These are phyloP conservation scores for Kappamyces sp. DNA, from an alignment of 192 early-diverging fungal species.

Conservation along the genomic window DNA sequence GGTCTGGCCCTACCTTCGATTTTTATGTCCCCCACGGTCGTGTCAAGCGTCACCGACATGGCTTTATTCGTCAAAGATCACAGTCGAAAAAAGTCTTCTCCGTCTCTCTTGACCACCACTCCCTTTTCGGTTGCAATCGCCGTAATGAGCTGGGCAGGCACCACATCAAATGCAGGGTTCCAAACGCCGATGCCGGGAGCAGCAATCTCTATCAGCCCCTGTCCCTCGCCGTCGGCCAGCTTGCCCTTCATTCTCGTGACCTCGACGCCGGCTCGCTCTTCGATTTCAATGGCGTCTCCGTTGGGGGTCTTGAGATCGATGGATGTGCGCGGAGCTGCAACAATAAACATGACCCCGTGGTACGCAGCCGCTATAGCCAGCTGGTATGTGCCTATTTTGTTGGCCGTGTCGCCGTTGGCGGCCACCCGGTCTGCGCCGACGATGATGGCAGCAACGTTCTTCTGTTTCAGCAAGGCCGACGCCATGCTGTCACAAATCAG, in stretches of 20 bases:
- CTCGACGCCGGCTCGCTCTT: slow-evolving; percentile 68
- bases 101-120: slow-evolving; percentile 49
- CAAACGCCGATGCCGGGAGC: slow-evolving; percentile 83
- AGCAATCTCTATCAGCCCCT: slow-evolving; percentile 63
- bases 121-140: slow-evolving; percentile 91
- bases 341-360: slow-evolving; percentile 83
- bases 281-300: slow-evolving; percentile 81
- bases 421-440: slow-evolving; percentile 95
- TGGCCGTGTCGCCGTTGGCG: slow-evolving; percentile 94
- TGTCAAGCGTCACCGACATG: slow-evolving; percentile 76
- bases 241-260: slow-evolving; percentile 61
- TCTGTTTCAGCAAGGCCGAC: slow-evolving; percentile 65
- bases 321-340: slow-evolving; percentile 91
- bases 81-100: slow-evolving; percentile 26
- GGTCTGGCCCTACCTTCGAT: slow-evolving; percentile 49
- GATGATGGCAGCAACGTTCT: slow-evolving; percentile 74
- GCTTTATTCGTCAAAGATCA: too few relatives aligned
- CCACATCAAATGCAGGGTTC: slow-evolving; percentile 96
- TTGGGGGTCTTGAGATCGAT: slow-evolving; percentile 69
- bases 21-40: slow-evolving; percentile 89
- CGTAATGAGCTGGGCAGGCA: slow-evolving; percentile 77
- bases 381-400: slow-evolving; percentile 99
- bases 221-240: slow-evolving; percentile 36
- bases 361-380: slow-evolving; percentile 83
- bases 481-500: slow-evolving; percentile 90